A percentile compares a stretch with the other conserved stretches of the same genome.
Evolutionary conservation across 768 basidiomycete genomes (phyloP).

Genomic region (Trametes cinnabarina): DNA sequence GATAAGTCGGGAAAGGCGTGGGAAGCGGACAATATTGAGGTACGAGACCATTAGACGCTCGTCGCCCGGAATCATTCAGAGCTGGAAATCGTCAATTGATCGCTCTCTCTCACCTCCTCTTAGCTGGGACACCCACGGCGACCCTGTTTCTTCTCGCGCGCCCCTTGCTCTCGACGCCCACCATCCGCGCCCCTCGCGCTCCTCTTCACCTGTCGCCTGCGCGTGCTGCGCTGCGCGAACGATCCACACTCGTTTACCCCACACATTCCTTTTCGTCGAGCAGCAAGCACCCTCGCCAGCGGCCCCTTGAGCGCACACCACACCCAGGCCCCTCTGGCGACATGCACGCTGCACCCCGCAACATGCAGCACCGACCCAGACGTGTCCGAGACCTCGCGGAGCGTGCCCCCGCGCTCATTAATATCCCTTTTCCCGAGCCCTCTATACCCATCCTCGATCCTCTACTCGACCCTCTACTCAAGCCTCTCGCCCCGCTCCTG

Average conservation of each 20-base stretch:
- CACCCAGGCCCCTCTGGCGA: not conserved
- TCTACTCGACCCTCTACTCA: constrained; percentile 33
- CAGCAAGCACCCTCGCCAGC: not conserved
- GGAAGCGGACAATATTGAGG: not conserved
- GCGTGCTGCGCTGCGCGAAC: constrained; percentile 2
- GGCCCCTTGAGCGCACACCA: not conserved
- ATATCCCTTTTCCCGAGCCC: constrained; percentile 38
- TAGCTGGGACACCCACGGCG: not conserved
- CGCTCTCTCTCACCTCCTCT: not conserved
- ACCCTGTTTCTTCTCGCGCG: not conserved
- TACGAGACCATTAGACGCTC: no score
- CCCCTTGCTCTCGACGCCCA: constrained; percentile 12
- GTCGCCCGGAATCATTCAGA: no score
- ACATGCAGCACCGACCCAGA: constrained; percentile 11
- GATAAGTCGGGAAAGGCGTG: constrained; percentile 7
- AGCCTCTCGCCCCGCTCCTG: constrained; percentile 32
- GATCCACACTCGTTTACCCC: constrained; percentile 15
- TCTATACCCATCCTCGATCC: constrained; percentile 38
- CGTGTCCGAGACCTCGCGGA: constrained; percentile 26
- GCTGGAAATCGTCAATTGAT: no score
- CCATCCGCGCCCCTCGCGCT: constrained; percentile 4
- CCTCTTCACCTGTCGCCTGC: constrained; percentile 6
- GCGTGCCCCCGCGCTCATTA: constrained; percentile 41
- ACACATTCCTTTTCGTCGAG: constrained; percentile 6
- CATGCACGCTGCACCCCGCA: constrained; percentile 12